Conservation (phyloP, 176 grass and related monocot genomes). For the Secale cereale region DNA sequence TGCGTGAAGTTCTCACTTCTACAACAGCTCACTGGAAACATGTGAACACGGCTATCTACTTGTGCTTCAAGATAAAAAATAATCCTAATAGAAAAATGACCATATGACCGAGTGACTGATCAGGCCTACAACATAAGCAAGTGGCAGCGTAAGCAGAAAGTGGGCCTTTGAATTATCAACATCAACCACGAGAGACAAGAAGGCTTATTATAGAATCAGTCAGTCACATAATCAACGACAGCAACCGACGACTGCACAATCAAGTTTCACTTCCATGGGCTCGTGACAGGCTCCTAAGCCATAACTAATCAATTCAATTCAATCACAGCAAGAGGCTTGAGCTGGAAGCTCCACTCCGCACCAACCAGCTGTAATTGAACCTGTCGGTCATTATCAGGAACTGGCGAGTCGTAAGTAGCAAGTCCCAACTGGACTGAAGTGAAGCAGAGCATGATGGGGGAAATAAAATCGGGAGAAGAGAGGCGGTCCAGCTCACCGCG, state of each 20-base stretch:
- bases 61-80: background rate
- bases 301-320: background rate
- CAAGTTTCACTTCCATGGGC: conserved; percentile 12
- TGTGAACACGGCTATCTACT: background rate
- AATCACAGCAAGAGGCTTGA: background rate
- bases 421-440: background rate
- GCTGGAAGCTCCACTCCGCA: background rate
- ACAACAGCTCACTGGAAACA: background rate
- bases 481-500: conserved; percentile 35
- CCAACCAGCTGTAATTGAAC: conserved; percentile 14
- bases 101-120: background rate
- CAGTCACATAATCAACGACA: background rate
- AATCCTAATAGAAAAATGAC: background rate
- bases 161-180: background rate
- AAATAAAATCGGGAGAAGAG: background rate
- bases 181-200: conserved; percentile 23
- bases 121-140: background rate
- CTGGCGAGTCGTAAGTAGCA: background rate
- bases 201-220: conserved; percentile 13
- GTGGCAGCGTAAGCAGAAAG: background rate
- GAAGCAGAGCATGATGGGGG: conserved; percentile 14
- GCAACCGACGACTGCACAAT: conserved; percentile 2
- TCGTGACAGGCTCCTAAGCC: conserved; percentile 2
- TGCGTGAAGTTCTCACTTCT: background rate
- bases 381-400: conserved; percentile 31